Evolutionary conservation across 2,329 filamentous ascomycete genomes (phyloP), one percentile per base, ranked within the genome.

Genomic region (Phaeosphaeria sp.): DNA sequence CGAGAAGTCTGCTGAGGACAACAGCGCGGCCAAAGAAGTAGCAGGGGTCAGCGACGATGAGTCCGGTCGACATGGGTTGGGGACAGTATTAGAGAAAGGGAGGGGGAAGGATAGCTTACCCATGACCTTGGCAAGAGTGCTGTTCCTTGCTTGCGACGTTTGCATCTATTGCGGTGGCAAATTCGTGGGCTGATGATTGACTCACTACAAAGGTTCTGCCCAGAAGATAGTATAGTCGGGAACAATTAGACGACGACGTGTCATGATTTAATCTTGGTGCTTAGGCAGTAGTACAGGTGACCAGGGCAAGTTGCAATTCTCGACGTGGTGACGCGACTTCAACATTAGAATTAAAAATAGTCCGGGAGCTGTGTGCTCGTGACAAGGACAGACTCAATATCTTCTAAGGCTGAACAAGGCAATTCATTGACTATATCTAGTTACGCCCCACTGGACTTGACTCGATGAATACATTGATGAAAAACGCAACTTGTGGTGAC

Each of bases 111-210:
- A 13, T 36, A 36, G 30, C 30, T 18, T 63, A 11, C 60, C 65
- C 24, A 50, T 68, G 3, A 72, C 71, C 2, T 56, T 77, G 25
- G 68, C 71, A 7, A 63, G 67, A 15, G 56, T 77, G 13, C 48
- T 78, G 2, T 77, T 76, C 42, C 56, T 67, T 13, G 71, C 69
- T 25, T 77, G 75, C 55, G 74, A 78, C 66, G 71, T 66, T 33
- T 78, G 75, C 51, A 66, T 76, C 18, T 77, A 76, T 55, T 78
- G 75, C 52, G 74, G 75, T 1, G 74, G 74, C 2, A 77, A 76
- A 36, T 78, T 70, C 47, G 56, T 69, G 3, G 73, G 69, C 25
- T 74, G 36, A 67, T 36, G 30, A 13, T 36, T 36, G 30, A 36
- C 30, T 13, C 30, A 36, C 6, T 6, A 36, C 30, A 36, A 7